Percentiles rank a stretch among this genome's conserved stretches.
phyloP scores from a whole-genome alignment of 2,329 filamentous ascomycete species.

The Fusarium neocosmosporiellum region DNA sequence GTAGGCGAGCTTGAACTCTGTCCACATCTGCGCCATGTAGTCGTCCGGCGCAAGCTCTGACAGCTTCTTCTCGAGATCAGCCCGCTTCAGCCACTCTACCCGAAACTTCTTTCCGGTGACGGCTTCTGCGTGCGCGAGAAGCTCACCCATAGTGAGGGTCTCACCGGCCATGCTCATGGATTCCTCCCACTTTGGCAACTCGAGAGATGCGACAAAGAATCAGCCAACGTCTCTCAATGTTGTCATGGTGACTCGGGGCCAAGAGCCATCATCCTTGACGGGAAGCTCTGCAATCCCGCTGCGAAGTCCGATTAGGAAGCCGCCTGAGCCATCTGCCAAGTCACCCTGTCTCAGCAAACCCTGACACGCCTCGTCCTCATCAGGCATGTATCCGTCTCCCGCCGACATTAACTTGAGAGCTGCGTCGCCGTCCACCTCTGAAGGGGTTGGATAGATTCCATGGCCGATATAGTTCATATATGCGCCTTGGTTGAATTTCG shows the following conservation, averaged over 20 bases:
- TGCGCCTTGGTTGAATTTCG: neutral
- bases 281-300: neutral
- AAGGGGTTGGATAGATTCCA: neutral
- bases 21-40: neutral
- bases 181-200: neutral
- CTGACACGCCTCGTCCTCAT: neutral
- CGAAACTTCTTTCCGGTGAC: neutral
- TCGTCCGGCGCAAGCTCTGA: neutral
- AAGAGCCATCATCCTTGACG: neutral
- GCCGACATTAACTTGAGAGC: neutral
- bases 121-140: neutral
- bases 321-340: neutral
- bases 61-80: neutral
- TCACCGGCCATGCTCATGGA: neutral
- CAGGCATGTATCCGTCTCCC: neutral
- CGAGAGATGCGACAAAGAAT: neutral
- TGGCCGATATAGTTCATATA: neutral
- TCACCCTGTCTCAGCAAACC: neutral
- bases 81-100: neutral
- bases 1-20: neutral
- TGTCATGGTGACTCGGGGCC: neutral
- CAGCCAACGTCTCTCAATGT: neutral
- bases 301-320: neutral
- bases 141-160: neutral
- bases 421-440: neutral